Base-by-base conservation (phyloP, 495 filamentous ascomycete genomes). In the Neurospora cerealis region DNA sequence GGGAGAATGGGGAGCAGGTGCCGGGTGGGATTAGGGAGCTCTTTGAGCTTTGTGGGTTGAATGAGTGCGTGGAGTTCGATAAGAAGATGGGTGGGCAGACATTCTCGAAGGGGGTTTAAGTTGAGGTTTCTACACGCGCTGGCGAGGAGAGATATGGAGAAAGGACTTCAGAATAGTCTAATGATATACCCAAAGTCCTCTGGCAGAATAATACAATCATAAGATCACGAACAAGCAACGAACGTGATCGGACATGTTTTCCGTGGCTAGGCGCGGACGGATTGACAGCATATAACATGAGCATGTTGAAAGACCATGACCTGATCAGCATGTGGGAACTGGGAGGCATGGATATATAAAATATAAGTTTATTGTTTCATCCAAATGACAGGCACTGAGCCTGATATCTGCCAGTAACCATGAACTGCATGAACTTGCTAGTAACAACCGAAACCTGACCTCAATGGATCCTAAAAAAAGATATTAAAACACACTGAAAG, bases 21-120 rank as follows among this genome's bases (percentile, higher is more conserved):
- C 88, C 90, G 69, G 88, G 88, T 4, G 87, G 87, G n/a, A 82
- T 91, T n/a, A 82, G 90, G 4, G 90, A 91, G 74, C 86, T 88
- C 0, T 86, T 91, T 70, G 87, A 88, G 41, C 81, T 82, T 5
- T 88, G 86, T 73, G 87, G 89, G 17, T 78, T 89, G 75, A 84
- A 83, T 10, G 78, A 80, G 24, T 83, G 84, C 66, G 83, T 83
- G 0, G 83, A 75, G 60, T 80, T 82, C 28, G 79, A 80, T 48
- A 72, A 77, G 70, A 73, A 76, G 62, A 75, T 78, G 72, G 79
- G 79, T 3, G 78, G 80, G 5, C 76, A 72, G 73, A 76, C 75
- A 34, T 82, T 78, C 70, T 24, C 72, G 44, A 77, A 77, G 21
- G 77, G 77, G 0, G 77, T 78, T 42, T 46, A 8, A 46, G 42